Evolutionary conservation across 2,329 filamentous ascomycete species (phyloP), one percentile per base, ranked within the genome.

Genomic region (Alternaria triticina): DNA sequence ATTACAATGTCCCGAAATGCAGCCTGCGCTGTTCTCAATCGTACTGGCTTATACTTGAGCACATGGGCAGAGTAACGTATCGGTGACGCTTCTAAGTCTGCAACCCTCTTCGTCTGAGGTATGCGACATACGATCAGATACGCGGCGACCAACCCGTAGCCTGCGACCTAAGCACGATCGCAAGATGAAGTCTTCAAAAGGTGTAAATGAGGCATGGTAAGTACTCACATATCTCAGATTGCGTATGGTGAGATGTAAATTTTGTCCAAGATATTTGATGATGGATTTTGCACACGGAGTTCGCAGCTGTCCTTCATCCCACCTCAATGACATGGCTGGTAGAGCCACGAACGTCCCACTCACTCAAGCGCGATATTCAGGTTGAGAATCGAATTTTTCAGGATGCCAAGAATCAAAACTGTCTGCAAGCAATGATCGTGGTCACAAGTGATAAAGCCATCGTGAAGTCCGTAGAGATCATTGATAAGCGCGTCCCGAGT

Each of bases 31-130:
- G 10, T 50, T 28, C 28, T 8, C 44, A 20, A 46, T 5, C 36
- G 9, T 22, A 23, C 30, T 58, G 52, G 58, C 22, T 49, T 59
- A 33, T 61, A 43, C 43, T 50, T 20, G 43, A 22, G 22, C 12
- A 28, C 43, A 44, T 22, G 36, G 17, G 12, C 27, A 25, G 17
- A 17, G 22, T 15, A 54, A 23, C 8, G 17, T 23, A 59, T 62
- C 54, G 58, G 55, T 57, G 43, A 58, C 61, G 22, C 28, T 22
- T 58, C 49, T 11, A 44, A 23, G 28, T 54, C 46, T 40, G 22
- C 52, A 27, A 52, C 9, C 15, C 27, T 43, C 11, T 20, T 30
- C 25, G 11, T 30, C 27, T 10, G 13, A 17, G n/a, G 30, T n/a
- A 17, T 28, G 44, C 30, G 15, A 11, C 3, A 20, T 7, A 22